A percentile compares a stretch with the other conserved stretches of the same genome.
These are phyloP conservation scores for Chlorophyllum brunneum DNA, from an alignment of 768 basidiomycete species.

Conservation along the genomic window DNA sequence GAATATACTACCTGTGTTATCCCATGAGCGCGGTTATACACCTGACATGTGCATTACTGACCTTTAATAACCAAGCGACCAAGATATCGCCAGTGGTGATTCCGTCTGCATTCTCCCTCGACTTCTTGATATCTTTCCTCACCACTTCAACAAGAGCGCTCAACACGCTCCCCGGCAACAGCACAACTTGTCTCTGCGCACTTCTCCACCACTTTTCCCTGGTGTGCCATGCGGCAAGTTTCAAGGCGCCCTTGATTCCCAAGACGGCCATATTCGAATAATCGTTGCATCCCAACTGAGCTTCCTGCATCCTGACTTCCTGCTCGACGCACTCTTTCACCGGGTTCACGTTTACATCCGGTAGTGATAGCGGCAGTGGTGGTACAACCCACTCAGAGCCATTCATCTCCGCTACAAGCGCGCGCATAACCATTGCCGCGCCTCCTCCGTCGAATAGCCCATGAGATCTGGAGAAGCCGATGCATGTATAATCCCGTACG, in stretches of 20 bases:
- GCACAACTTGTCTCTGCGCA: constrained; percentile 29
- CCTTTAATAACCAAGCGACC: constrained; percentile 39
- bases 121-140: constrained; percentile 20
- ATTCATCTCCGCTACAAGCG: constrained; percentile 36
- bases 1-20: constrained; percentile 30
- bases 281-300: constrained; percentile 2
- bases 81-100: constrained; percentile 37
- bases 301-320: constrained; percentile 11
- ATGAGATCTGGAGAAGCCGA: constrained; percentile 39
- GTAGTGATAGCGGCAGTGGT: constrained; percentile 23
- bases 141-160: constrained; percentile 26
- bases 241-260: constrained; percentile 26
- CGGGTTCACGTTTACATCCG: constrained; percentile 25
- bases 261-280: constrained; percentile 24
- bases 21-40: background rate
- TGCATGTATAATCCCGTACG: constrained; percentile 29
- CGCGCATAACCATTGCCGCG: constrained; percentile 31
- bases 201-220: constrained; percentile 34
- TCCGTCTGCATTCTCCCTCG: constrained; percentile 14
- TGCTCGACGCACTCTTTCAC: constrained; percentile 27
- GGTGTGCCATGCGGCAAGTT: constrained; percentile 31
- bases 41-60: constrained; percentile 9
- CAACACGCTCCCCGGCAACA: constrained; percentile 29
- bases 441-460: constrained; percentile 41
- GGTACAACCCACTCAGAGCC: constrained; percentile 34